These are phyloP conservation scores for Xylariales sp. DNA, from an alignment of 2,329 filamentous ascomycete species.

Conservation along the genomic window DNA sequence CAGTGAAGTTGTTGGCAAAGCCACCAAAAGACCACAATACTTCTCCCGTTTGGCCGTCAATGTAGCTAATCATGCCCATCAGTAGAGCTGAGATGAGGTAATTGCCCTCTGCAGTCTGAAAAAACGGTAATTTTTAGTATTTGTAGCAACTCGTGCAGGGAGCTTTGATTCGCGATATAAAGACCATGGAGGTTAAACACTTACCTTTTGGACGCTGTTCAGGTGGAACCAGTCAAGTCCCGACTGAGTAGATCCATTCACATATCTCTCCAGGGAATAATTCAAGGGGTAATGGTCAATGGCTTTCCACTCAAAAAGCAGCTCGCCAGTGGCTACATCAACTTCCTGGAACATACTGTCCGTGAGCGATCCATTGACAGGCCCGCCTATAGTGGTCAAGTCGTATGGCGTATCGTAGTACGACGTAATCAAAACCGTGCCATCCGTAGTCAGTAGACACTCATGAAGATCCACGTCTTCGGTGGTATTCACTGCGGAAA, in stretches of 20 bases:
- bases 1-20: slow-evolving; percentile 34
- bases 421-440: slow-evolving; percentile 13
- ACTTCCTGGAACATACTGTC: slow-evolving; percentile 31
- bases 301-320: slow-evolving; percentile 40
- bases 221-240: too few relatives aligned
- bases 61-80: too few relatives aligned
- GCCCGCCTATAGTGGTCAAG: slow-evolving; percentile 5
- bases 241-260: too few relatives aligned
- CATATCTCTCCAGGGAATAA: too few relatives aligned
- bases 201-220: too few relatives aligned
- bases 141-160: too few relatives aligned
- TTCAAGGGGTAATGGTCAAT: slow-evolving; percentile 27
- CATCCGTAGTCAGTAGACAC: slow-evolving; percentile 12
- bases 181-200: too few relatives aligned
- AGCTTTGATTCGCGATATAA: too few relatives aligned
- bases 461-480: slow-evolving; percentile 26
- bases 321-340: slow-evolving; percentile 32
- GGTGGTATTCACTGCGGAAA: slow-evolving; percentile 18
- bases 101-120: too few relatives aligned
- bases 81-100: too few relatives aligned
- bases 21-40: slow-evolving; percentile 50
- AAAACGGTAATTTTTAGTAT: too few relatives aligned
- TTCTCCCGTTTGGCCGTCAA: slow-evolving; percentile 35
- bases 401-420: slow-evolving; percentile 14
- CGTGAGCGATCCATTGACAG: slow-evolving; percentile 22